Evolutionary conservation across 331 rosid species (phyloP).

Genomic region (Arachis monticola): DNA sequence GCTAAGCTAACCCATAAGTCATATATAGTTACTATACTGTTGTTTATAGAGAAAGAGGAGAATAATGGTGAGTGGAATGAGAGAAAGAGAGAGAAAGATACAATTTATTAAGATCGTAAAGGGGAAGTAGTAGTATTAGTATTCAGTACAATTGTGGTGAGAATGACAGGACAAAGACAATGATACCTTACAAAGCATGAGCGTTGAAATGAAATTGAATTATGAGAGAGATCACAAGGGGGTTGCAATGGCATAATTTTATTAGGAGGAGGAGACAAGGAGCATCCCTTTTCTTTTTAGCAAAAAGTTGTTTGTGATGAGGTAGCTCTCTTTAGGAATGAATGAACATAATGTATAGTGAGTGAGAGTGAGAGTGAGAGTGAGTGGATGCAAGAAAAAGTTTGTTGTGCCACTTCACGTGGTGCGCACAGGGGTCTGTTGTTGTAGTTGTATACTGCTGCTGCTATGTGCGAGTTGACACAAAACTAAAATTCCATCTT

Average conservation of each 20-base stretch:
- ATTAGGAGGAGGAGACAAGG: slow-evolving; percentile 37
- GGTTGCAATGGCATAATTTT: slow-evolving; percentile 28
- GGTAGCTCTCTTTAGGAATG: slow-evolving; percentile 41
- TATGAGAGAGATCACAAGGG: slow-evolving; percentile 30
- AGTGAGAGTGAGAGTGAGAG: slow-evolving; percentile 27
- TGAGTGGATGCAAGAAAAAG: slow-evolving; percentile 63
- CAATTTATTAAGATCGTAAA: too few relatives aligned
- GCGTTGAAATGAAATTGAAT: slow-evolving; percentile 34
- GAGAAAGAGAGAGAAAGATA: too few relatives aligned
- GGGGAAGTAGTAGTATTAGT: too few relatives aligned
- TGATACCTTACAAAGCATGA: slow-evolving; percentile 43
- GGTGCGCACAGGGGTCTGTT: slow-evolving; percentile 48
- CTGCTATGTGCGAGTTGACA: slow-evolving; percentile 42
- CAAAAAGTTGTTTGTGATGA: slow-evolving; percentile 53
- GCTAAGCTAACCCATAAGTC: neutral
- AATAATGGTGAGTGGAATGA: neutral
- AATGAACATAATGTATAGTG: slow-evolving; percentile 33
- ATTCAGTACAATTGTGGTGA: slow-evolving; percentile 18
- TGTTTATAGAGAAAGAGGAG: neutral
- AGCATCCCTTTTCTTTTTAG: slow-evolving; percentile 54
- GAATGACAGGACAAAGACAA: slow-evolving; percentile 57
- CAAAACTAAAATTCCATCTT: slow-evolving; percentile 22
- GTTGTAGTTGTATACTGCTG: too few relatives aligned
- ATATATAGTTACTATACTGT: neutral
- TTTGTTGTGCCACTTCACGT: slow-evolving; percentile 77